phyloP scores from a whole-genome alignment of 2,329 filamentous ascomycete species.

The Curvularia spicifera region DNA sequence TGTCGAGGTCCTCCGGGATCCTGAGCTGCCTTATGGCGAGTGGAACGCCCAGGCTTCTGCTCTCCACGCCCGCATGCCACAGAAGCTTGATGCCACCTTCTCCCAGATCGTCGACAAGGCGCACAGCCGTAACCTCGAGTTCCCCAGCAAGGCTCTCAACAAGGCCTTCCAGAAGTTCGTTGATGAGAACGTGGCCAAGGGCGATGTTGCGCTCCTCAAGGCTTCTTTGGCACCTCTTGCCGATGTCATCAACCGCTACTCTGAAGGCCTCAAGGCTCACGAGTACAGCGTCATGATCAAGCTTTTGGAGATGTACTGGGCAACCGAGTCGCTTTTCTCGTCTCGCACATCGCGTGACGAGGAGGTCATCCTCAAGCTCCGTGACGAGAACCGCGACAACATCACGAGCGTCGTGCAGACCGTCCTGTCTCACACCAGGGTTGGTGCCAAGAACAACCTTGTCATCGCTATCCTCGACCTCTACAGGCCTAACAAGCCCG shows the following conservation, averaged over 20 bases:
- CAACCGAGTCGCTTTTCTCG: conserved; percentile 86
- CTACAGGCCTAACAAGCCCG: conserved; percentile 93
- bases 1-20: conserved; percentile 86
- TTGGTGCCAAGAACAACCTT: conserved; percentile 92
- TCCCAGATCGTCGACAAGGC: conserved; percentile 86
- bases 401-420: conserved; percentile 82
- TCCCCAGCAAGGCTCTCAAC: conserved; percentile 85
- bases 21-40: conserved; percentile 92
- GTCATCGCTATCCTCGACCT: conserved; percentile 89
- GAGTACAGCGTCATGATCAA: conserved; percentile 83
- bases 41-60: conserved; percentile 96
- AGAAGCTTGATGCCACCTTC: conserved; percentile 84
- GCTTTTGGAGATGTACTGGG: conserved; percentile 81
- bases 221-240: conserved; percentile 75
- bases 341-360: conserved; percentile 86
- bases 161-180: conserved; percentile 89
- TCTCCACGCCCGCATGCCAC: conserved; percentile 95
- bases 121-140: conserved; percentile 78
- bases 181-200: conserved; percentile 78
- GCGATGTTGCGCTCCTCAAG: conserved; percentile 76
- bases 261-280: conserved; percentile 86
- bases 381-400: conserved; percentile 96
- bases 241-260: conserved; percentile 78
- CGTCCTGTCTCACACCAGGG: conserved; percentile 91
- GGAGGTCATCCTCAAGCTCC: conserved; percentile 88